A percentile compares a stretch with the other conserved stretches of the same genome.
These are phyloP conservation scores for Dacryopinax spathularia DNA, from an alignment of 768 basidiomycete species.

Conservation along the genomic window DNA sequence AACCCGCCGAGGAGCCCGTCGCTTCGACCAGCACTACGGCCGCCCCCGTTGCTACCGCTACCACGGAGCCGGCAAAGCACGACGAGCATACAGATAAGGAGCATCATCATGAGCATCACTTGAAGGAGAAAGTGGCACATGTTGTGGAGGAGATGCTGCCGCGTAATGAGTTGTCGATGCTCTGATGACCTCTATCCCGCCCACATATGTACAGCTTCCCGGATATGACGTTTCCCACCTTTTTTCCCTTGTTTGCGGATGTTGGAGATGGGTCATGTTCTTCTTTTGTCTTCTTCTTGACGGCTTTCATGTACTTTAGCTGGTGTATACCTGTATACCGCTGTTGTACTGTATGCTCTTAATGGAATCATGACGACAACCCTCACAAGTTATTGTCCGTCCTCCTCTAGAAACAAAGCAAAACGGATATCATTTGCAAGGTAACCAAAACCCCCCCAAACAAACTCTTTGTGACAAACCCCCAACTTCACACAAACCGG, in stretches of 20 bases:
- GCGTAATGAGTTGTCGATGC: background rate
- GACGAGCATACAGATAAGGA: background rate
- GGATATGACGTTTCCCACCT: background rate
- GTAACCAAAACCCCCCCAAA: too few species aligned
- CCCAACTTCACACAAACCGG: too few species aligned
- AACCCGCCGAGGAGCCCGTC: background rate
- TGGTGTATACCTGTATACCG: too few species aligned
- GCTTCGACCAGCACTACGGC: too few species aligned
- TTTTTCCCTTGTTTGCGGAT: background rate
- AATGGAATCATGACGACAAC: too few species aligned
- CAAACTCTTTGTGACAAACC: too few species aligned
- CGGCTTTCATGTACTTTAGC: too few species aligned
- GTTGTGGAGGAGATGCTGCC: background rate
- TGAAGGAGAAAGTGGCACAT: background rate
- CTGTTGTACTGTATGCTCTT: too few species aligned
- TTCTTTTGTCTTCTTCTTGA: too few species aligned
- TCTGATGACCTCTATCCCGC: background rate
- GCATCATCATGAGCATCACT: background rate
- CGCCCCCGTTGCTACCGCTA: background rate
- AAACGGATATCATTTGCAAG: background rate
- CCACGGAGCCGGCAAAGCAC: background rate
- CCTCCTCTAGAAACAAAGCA: background rate
- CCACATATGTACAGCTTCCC: background rate
- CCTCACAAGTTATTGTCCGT: too few species aligned
- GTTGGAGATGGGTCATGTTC: too few species aligned